Evolutionary conservation across 148 eudicot species (phyloP), one percentile per base, ranked within the genome.

Genomic region (Talinum fruticosum): DNA sequence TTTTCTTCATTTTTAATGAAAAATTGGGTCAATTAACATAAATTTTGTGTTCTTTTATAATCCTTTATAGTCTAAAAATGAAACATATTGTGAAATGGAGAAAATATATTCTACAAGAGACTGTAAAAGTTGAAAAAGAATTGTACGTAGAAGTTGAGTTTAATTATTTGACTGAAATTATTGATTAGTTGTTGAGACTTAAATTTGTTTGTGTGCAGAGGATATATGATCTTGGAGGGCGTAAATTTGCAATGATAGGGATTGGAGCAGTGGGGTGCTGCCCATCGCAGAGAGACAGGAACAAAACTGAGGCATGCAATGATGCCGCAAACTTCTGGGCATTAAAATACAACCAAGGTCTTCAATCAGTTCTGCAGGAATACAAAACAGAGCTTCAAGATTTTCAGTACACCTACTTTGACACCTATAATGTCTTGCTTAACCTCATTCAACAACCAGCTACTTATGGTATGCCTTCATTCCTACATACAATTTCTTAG

Each of bases 221-320:
- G 3, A 72, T 92, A 77, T 82, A 91, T 14, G 85, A 82, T 26
- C 69, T 86, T 0, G 98, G 98, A 30, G 97, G 75, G 6, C 88
- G 95, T 30, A 94, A 94, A 79, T 86, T 81, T 34, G 77, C 80
- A 49, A 49, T 89, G 44, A 32, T 86, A 5, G 97, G 95, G 16
- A 37, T 89, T 4, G 83, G 85, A 28, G 77, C 89, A 45, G 72
- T 94, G 1, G 98, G 98, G 7, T 94, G 98, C 49, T 85, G 89
- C 28, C 98, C 98, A 1, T 41, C 87, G 15, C 89, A 85, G 68
- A 91, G 97, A 76, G 75, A 19, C 24, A 65, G 38, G 75, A 84
- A 76, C 79, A 66, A 61, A 69, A 88, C 80, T 7, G 85, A 79
- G 62, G 85, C 76, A 12, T 93, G 98, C 81, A 81, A 93, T 51